These are phyloP conservation scores for Epichloe sylvatica DNA, from an alignment of 2,329 filamentous ascomycete species.

Conservation along the genomic window DNA sequence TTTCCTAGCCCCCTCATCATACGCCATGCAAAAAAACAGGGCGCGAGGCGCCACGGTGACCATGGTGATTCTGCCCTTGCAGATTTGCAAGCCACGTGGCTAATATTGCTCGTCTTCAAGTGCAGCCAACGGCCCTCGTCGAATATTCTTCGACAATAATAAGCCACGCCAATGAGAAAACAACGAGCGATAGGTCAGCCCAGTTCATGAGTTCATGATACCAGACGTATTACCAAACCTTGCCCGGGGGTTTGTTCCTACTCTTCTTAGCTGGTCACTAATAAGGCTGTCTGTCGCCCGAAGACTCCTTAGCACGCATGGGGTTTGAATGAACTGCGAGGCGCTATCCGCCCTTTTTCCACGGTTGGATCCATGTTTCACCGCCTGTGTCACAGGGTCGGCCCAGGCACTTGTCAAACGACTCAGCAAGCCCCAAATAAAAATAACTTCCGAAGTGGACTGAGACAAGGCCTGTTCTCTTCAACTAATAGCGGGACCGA, in stretches of 20 bases:
- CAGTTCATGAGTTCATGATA: not conserved
- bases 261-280: not conserved
- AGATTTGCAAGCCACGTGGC: too few species aligned
- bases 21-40: too few species aligned
- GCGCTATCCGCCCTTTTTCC: not conserved
- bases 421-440: not conserved
- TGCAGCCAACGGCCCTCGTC: not conserved
- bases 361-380: constrained; percentile 5
- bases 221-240: not conserved
- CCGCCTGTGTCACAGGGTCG: constrained; percentile 2
- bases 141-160: not conserved
- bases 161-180: constrained; percentile 2
- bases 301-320: not conserved
- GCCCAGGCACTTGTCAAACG: constrained; percentile 6
- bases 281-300: not conserved
- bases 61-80: too few species aligned
- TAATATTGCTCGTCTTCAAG: not conserved
- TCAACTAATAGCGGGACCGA: not conserved
- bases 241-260: not conserved
- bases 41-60: too few species aligned
- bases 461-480: not conserved
- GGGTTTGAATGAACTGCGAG: not conserved
- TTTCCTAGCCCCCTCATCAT: not conserved
- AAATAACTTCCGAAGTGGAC: not conserved
- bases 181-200: constrained; percentile 1